These are phyloP conservation scores for Colletotrichum nymphaeae DNA, from an alignment of 2,329 filamentous ascomycete species.

Conservation along the genomic window DNA sequence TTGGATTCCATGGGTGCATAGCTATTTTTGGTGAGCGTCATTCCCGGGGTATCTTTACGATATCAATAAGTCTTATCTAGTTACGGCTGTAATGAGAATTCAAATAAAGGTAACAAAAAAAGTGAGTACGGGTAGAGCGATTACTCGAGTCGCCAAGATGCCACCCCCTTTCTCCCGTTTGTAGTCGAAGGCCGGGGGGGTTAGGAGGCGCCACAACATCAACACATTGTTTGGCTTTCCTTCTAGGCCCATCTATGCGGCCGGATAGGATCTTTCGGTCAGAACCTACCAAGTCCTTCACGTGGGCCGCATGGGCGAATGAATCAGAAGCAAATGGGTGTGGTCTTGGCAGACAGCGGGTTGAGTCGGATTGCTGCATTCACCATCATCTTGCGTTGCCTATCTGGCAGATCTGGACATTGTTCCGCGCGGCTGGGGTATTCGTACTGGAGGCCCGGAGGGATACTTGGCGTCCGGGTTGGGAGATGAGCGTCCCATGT, in stretches of 20 bases:
- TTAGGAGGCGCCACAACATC: not conserved
- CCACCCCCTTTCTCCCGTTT: conserved; percentile 8
- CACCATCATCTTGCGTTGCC: conserved; percentile 1
- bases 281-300: conserved; percentile 20
- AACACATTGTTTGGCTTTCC: not conserved
- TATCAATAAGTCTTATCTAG: not conserved
- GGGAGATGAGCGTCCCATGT: conserved; percentile 29
- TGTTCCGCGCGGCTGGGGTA: conserved; percentile 10
- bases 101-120: too few species aligned
- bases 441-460: not conserved
- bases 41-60: not conserved
- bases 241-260: not conserved
- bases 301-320: conserved; percentile 26
- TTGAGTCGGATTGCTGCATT: conserved; percentile 7
- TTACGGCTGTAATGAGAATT: not conserved
- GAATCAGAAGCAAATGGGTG: not conserved
- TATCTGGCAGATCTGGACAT: conserved; percentile 10
- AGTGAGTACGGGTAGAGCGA: too few species aligned
- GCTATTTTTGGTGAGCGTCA: not conserved
- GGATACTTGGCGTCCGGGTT: conserved; percentile 19
- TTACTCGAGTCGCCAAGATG: not conserved
- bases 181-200: not conserved
- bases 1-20: not conserved
- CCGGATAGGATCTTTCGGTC: not conserved
- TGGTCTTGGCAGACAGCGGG: conserved; percentile 23